Evolutionary conservation across 345 rosid genomes (phyloP).

Genomic region (Ceriops zippeliana): DNA sequence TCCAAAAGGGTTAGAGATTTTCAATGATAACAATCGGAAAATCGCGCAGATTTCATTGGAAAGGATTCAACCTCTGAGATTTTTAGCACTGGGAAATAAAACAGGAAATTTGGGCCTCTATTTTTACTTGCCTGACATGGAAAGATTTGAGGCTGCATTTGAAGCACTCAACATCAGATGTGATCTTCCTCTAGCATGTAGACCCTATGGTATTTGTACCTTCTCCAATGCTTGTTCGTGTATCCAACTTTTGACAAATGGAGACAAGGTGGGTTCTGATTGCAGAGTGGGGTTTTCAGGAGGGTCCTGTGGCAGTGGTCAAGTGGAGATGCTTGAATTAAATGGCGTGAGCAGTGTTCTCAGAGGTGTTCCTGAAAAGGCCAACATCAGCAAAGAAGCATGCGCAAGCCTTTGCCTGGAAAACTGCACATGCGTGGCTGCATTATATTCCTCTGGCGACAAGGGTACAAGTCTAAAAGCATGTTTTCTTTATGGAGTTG

Average conservation of each 20-base stretch:
- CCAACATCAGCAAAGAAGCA: constrained; percentile 45
- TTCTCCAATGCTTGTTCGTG: constrained; percentile 67
- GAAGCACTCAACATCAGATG: constrained; percentile 68
- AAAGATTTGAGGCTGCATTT: constrained; percentile 54
- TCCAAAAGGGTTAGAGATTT: constrained; percentile 49
- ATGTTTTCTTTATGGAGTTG: constrained; percentile 58
- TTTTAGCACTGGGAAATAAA: constrained; percentile 60
- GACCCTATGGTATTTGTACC: constrained; percentile 77
- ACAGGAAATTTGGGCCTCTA: constrained; percentile 82
- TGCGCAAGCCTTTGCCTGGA: constrained; percentile 51
- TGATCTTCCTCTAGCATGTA: constrained; percentile 80
- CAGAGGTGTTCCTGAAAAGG: constrained; percentile 34
- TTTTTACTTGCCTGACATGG: constrained; percentile 44
- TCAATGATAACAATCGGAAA: constrained; percentile 46
- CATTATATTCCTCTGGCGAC: constrained; percentile 33
- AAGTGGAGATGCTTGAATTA: constrained; percentile 63
- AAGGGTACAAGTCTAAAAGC: constrained; percentile 15
- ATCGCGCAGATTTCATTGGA: constrained; percentile 52
- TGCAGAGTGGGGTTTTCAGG: constrained; percentile 29
- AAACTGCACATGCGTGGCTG: constrained; percentile 69
- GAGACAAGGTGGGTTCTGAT: constrained; percentile 22
- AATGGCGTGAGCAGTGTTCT: constrained; percentile 52
- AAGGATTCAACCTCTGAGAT: constrained; percentile 41
- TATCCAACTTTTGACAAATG: constrained; percentile 31
- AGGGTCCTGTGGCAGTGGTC: constrained; percentile 32